Base-by-base conservation (phyloP, 2,329 filamentous ascomycete genomes). In the Neurospora crassa region DNA sequence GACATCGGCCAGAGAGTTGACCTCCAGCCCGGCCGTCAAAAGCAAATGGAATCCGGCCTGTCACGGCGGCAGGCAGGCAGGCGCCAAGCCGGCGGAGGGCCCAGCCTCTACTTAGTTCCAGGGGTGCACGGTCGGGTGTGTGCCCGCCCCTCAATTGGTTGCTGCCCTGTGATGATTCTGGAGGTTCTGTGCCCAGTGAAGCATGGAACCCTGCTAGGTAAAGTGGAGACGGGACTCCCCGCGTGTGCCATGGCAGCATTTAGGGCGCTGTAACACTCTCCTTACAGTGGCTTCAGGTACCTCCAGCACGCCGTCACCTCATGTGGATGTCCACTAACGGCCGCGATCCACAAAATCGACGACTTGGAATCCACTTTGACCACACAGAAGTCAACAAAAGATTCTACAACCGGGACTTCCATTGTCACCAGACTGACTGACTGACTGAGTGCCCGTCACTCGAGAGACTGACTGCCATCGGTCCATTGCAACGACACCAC, bases 351-450 rank as follows among this genome's bases (percentile, higher is more conserved):
- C 53, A 63, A 5, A 1, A 34, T 37, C 6, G 34, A 37, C 8
- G 34, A 37, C 34, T 37, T 20, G 5, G 47, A 59, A 63, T 63
- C 53, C 53, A 63, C 53, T 63, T 63, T 7, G 24, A 63, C 53
- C 53, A 63, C 53, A 63, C 53, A 63, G 53, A 63, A 63, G 53
- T 63, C 53, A 63, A 63, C 53, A 63, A 63, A 63, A 63, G 53
- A 63, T 63, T 63, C 53, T 63, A 63, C 53, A 63, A 37, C 53
- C 24, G 53, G 34, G 34, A 10, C 53, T n/a, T 63, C n/a, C n/a
- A n/a, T n/a, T 63, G 53, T 63, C 53, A 63, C 16, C 34, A 10
- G 37, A 37, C 34, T 8, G 5, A 37, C 34, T 34, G 34, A n/a
- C n/a, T 2, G 24, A 29, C 34, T 37, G 1, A 1, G 3, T 5